Conservation (phyloP, 306 rosid genomes). For the Inga laurina region DNA sequence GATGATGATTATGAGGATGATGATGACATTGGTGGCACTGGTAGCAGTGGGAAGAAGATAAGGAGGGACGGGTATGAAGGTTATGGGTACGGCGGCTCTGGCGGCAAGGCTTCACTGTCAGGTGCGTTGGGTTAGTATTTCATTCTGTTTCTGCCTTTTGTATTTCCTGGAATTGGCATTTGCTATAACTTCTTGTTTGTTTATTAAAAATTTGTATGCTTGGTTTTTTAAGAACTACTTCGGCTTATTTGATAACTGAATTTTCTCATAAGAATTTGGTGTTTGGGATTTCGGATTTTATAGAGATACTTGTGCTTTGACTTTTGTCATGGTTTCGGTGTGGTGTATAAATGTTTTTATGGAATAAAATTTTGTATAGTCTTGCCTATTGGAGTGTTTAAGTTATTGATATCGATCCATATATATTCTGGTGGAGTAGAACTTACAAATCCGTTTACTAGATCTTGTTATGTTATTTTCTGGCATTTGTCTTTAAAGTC, state of each 20-base stretch:
- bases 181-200: not conserved
- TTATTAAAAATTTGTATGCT: not conserved
- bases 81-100: conserved; percentile 63
- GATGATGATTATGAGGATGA: conserved; percentile 87
- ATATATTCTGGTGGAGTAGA: not conserved
- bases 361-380: not conserved
- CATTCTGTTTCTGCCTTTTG: not conserved
- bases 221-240: not conserved
- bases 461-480: not conserved
- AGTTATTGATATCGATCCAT: not conserved
- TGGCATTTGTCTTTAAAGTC: not conserved
- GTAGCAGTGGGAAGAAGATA: conserved; percentile 70
- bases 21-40: conserved; percentile 56
- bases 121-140: conserved; percentile 64
- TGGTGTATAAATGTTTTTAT: not conserved
- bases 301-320: not conserved
- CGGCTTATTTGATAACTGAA: not conserved
- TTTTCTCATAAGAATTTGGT: not conserved
- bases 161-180: not conserved
- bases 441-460: not conserved
- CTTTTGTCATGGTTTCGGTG: not conserved
- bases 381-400: not conserved
- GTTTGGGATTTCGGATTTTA: not conserved
- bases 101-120: conserved; percentile 60
- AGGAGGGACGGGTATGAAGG: conserved; percentile 77